Percentiles rank a stretch among this genome's conserved stretches.
These are phyloP conservation scores for Tylopilus intermedius DNA, from an alignment of 768 basidiomycete genomes.

Conservation along the genomic window DNA sequence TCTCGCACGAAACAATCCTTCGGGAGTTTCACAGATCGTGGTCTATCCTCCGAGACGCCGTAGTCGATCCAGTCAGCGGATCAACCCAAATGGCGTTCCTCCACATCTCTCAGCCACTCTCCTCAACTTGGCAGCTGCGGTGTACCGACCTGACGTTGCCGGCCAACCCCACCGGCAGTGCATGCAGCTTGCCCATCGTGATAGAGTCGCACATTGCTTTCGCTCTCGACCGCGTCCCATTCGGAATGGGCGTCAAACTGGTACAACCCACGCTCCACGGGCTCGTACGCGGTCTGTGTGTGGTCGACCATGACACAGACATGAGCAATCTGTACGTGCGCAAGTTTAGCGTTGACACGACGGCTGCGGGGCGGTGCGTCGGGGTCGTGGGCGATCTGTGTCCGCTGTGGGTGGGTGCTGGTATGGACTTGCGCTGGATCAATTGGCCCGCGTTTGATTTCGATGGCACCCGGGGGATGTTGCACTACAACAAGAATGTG, in stretches of 20 bases:
- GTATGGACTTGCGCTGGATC: background rate
- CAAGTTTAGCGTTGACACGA: background rate
- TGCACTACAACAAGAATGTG: background rate
- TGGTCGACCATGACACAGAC: background rate
- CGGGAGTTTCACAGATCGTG: background rate
- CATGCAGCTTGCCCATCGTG: background rate
- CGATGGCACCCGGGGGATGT: background rate
- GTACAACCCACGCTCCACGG: background rate
- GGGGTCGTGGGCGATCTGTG: background rate
- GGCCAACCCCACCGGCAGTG: background rate
- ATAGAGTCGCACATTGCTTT: background rate
- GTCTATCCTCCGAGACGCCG: background rate
- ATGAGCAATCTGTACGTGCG: background rate
- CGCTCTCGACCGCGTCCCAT: background rate
- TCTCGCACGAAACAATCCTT: background rate
- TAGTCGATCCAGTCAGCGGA: background rate
- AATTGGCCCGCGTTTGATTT: background rate
- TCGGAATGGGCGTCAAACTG: background rate
- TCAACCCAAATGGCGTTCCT: background rate
- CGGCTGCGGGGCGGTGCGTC: background rate
- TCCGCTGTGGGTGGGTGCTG: background rate
- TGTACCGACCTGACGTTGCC: background rate
- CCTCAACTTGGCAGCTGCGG: background rate
- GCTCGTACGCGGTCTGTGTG: background rate
- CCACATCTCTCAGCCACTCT: background rate